Conservation (phyloP, 1,284 basidiomycete species). For the Earliella scabrosa region DNA sequence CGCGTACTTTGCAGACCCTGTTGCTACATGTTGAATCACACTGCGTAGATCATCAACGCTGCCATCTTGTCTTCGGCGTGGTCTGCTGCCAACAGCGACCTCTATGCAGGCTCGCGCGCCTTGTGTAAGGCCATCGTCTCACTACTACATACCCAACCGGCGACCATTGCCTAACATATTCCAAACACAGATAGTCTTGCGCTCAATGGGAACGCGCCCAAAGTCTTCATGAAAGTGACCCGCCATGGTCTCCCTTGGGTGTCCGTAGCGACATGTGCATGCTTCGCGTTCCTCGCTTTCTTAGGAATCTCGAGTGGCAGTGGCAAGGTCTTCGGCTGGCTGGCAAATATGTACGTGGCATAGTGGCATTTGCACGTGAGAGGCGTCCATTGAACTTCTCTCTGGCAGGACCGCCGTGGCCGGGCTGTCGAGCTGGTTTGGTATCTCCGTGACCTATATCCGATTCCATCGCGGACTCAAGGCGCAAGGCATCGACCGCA, state of each 20-base stretch:
- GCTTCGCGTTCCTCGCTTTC: constrained; percentile 77
- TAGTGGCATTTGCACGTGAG: no score
- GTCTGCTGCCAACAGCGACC: constrained; percentile 84
- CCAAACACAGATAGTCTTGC: constrained; percentile 81
- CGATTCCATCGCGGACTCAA: constrained; percentile 80
- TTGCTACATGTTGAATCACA: background rate
- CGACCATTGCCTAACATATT: no score
- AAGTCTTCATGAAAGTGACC: constrained; percentile 70
- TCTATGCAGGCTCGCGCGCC: constrained; percentile 83
- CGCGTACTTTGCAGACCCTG: no score
- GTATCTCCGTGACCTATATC: constrained; percentile 79
- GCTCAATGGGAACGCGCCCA: constrained; percentile 76
- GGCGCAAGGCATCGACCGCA: constrained; percentile 74
- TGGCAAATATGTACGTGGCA: constrained; percentile 61
- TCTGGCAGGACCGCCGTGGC: constrained; percentile 57
- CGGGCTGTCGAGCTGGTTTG: constrained; percentile 84
- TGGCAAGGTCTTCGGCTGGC: constrained; percentile 68
- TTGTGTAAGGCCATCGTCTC: constrained; percentile 57
- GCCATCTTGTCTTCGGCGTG: constrained; percentile 84
- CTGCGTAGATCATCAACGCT: constrained; percentile 78
- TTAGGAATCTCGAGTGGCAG: constrained; percentile 65
- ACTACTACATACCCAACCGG: no score
- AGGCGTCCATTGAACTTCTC: no score
- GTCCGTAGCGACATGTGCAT: constrained; percentile 67
- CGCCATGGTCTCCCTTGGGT: constrained; percentile 78